Evolutionary conservation across 371 early-diverging fungal species (phyloP), one percentile per base, ranked within the genome.

Genomic region (Quaeritorhiza haematococci): DNA sequence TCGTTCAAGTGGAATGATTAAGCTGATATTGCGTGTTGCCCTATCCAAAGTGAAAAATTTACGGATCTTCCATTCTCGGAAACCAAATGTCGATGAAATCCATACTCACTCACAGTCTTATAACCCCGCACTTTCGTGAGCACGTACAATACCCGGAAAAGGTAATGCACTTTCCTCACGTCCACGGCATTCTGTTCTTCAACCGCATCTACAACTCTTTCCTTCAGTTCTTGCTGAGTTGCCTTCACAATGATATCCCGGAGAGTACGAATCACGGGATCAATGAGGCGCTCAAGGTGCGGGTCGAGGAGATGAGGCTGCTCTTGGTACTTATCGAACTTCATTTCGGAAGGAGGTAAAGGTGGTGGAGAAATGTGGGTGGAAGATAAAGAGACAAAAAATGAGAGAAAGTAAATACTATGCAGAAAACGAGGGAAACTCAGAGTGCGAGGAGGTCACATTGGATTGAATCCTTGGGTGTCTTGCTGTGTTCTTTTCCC

Each of bases 221-320:
- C n/a, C n/a, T n/a, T n/a, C 38, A 38, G 10, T 10, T n/a, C 10
- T 38, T 10, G 10, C n/a, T 38, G 38, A n/a, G 10, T 38, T 38
- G 38, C 10, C n/a, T 38, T 38, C 44, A 30, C 49, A 26, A 70
- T 58, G 15, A 53, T 49, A 23, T 6, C 53, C n/a, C 56, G 59
- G 27, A 91, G 68, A 10, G 69, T 73, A 3, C 62, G 57, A 55
- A 91, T 80, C n/a, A 85, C 60, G 30, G 85, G 84, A n/a, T 66
- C 47, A 8, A 91, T 75, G 49, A 93, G 78, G 24, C 53, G 59
- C 51, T 91, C 94, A 49, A 96, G 70, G 64, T 79, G 75, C 17
- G 89, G 87, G 64, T 96, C 97, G 3, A 96, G 84, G 19, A 94
- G 71, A 53, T 85, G 86, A 2, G 97, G 85, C 64, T 89, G 85